phyloP scores from a whole-genome alignment of 768 basidiomycete genomes.

The Neoboletus subvelutipes region DNA sequence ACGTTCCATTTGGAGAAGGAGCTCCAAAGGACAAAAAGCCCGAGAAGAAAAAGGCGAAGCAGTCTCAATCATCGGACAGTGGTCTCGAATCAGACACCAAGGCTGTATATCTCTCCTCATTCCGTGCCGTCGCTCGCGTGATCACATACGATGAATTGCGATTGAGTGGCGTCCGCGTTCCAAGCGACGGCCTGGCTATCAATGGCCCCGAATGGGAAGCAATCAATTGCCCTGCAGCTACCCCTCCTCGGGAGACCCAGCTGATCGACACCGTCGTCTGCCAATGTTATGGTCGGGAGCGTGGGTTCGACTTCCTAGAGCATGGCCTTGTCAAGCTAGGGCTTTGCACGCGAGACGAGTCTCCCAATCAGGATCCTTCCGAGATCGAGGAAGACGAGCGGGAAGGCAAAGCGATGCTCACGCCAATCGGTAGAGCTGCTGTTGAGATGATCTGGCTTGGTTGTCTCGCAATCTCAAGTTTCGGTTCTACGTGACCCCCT shows the following conservation, averaged over 20 bases:
- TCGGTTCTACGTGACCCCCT: conserved; percentile 25
- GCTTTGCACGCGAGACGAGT: conserved; percentile 44
- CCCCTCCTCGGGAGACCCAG: conserved; percentile 35
- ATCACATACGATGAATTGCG: conserved; percentile 71
- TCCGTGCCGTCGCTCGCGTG: conserved; percentile 73
- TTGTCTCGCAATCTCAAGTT: conserved; percentile 49
- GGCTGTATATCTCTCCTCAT: conserved; percentile 56
- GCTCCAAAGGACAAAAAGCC: conserved; percentile 18
- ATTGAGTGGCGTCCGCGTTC: conserved; percentile 70
- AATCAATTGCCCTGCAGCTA: conserved; percentile 34
- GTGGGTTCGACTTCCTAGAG: conserved; percentile 75
- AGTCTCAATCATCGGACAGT: conserved; percentile 29
- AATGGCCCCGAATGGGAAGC: conserved; percentile 58
- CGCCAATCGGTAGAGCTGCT: conserved; percentile 47
- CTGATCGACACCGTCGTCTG: conserved; percentile 51
- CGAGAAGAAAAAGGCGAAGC: conserved; percentile 34
- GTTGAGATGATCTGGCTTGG: conserved; percentile 58
- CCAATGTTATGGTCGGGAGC: conserved; percentile 57
- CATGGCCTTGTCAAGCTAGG: conserved; percentile 79
- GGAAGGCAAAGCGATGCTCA: conserved; percentile 43
- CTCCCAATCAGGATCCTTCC: conserved; percentile 3
- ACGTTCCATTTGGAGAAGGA: conserved; percentile 50
- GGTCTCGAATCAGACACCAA: conserved; percentile 38
- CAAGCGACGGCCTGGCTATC: conserved; percentile 67
- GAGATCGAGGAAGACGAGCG: conserved; percentile 43